Conservation (phyloP, 2,329 filamentous ascomycete genomes). For the Nectriaceae sp. region DNA sequence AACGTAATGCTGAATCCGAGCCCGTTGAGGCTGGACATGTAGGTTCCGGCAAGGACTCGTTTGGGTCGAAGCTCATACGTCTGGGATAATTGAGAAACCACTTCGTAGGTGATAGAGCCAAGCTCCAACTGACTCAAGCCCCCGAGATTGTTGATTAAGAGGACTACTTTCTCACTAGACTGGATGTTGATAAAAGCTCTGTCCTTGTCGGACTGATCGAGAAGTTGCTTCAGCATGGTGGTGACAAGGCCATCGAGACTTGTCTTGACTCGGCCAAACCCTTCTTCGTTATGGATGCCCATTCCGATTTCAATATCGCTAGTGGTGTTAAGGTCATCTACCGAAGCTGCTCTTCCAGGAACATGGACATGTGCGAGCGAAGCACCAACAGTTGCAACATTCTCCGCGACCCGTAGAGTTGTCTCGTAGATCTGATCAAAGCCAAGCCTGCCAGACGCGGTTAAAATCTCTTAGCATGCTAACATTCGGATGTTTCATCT, state of each 20-base stretch:
- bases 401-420: not conserved
- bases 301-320: slow-evolving; percentile 50
- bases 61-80: slow-evolving; percentile 1
- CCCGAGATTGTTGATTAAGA: slow-evolving; percentile 61
- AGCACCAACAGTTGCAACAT: slow-evolving; percentile 67
- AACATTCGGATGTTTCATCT: too few species aligned
- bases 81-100: slow-evolving; percentile 44
- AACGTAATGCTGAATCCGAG: slow-evolving; percentile 69
- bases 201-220: slow-evolving; percentile 53
- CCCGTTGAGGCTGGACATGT: slow-evolving; percentile 73
- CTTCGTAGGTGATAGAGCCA: slow-evolving; percentile 55
- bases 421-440: not conserved
- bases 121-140: slow-evolving; percentile 57
- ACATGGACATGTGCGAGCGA: slow-evolving; percentile 74
- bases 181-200: slow-evolving; percentile 52
- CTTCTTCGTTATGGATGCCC: slow-evolving; percentile 55
- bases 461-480: too few species aligned
- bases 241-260: slow-evolving; percentile 40
- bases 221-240: slow-evolving; percentile 48
- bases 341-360: slow-evolving; percentile 61
- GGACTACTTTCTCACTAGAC: slow-evolving; percentile 45
- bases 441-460: too few species aligned
- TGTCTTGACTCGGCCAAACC: too few species aligned
- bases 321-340: slow-evolving; percentile 36
- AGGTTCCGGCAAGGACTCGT: slow-evolving; percentile 44